Base-by-base conservation (phyloP, 169 alveolate species). In the Plasmodium yoelii region DNA sequence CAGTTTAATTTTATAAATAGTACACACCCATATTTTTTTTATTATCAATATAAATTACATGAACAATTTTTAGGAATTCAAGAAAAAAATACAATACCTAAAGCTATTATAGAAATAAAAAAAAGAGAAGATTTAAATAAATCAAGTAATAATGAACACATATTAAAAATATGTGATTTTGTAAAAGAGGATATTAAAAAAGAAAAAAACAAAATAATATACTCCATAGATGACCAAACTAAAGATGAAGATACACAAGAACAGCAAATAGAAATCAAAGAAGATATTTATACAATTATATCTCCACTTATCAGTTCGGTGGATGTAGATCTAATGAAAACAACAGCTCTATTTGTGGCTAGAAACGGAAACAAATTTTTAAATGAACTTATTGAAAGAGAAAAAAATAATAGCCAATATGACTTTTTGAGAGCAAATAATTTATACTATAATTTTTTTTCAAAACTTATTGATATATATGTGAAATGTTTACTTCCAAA, bases 371-470 rank as follows among this genome's bases (percentile, higher is more conserved):
- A 97, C 87, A 93, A 95, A 73, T 98, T 97, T 93, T 95, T 98
- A 69, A 93, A 95, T 34, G 99, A 96, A 68, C 93, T 98, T 71
- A 95, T 97, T 5, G 95, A 82, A 55, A 86, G 96, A 46, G 96
- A 92, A 73, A 94, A 90, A 65, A 91, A 87, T 67, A 96, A 96
- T 86, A 96, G 96, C 55, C 98, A 98, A 92, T 98, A 97, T 93
- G 99, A 96, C 71, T 98, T 98, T 77, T 90, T 98, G 75, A 97
- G 97, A 94, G 99, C 99, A 12, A 96, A 98, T 47, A 99, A 98
- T 92, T 96, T 95, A 47, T 95, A 97, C 47, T 98, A 97, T 91
- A 95, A 96, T 39, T 98, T 94, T 93, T 98, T 98, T 94, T 96
- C 99, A 15, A 94, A 92, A 77, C 93, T 98, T 42, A 97, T 98